Evolutionary conservation across 1,284 basidiomycete genomes (phyloP).

Genomic region (Xerocomus alliaceus): DNA sequence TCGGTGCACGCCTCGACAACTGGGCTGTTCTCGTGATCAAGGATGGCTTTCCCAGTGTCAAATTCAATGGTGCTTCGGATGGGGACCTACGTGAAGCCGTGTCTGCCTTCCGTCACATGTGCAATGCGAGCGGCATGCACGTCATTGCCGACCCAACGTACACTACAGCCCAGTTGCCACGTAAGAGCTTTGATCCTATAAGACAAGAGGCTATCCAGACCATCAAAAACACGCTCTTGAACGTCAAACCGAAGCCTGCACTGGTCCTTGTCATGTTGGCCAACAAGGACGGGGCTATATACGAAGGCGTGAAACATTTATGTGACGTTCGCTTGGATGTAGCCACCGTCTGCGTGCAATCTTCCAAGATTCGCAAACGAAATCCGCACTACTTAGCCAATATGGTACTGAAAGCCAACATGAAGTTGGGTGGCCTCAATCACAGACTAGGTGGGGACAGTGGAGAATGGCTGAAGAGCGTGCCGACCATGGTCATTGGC

Average conservation of each 20-base stretch:
- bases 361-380: not conserved
- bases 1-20: constrained; percentile 1
- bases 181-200: not conserved
- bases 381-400: not conserved
- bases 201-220: not conserved
- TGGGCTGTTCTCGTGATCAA: constrained; percentile 2
- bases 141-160: not conserved
- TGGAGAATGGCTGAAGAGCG: not conserved
- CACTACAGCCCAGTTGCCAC: not conserved
- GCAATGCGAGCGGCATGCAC: not conserved
- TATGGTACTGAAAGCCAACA: not conserved
- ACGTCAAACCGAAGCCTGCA: not conserved
- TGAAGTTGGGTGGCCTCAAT: constrained; percentile 2
- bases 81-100: not conserved
- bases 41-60: not conserved
- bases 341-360: not conserved
- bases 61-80: not conserved
- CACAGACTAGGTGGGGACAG: not conserved
- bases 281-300: not conserved
- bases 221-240: not conserved
- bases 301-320: constrained; percentile 1
- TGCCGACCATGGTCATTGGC: constrained; percentile 1
- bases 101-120: not conserved
- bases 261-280: not conserved
- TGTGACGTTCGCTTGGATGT: constrained; percentile 1